Base-by-base conservation (phyloP, 2,329 filamentous ascomycete species). In the Cladorrhinum sp. region DNA sequence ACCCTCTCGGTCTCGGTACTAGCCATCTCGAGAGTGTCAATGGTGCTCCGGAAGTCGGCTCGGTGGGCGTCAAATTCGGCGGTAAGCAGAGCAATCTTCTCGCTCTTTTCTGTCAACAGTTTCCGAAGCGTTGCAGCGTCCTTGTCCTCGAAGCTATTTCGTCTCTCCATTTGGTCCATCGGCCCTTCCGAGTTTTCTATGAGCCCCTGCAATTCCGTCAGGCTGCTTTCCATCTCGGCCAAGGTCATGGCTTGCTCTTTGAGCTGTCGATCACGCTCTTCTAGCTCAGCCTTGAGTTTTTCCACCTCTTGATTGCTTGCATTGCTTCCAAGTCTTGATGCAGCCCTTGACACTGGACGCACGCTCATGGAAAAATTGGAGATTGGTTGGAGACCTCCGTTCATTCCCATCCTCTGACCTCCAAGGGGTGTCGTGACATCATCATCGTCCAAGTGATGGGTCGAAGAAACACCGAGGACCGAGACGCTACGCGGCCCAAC, bases 1-100 rank as follows among this genome's bases (percentile, higher is more conserved):
- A 99, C 93, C 24, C 93, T 85, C 75, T 97, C 90, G 0, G 95
- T 99, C 77, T 99, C 95, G 0, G 92, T 90, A 71, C 92, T 96
- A 2, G 95, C 96, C 78, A 98, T 85, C 74, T 99, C 95, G 55
- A 99, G 81, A 0, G 93, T 96, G 76, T 99, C 95, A 63, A 99
- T 95, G 18, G 95, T 99, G 74, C 91, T 96, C 66, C 95, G 83
- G 76, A 99, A 99, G 74, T 99, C 95, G 18, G 95, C 93, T 61
- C 95, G 85, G 72, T 99, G 93, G 9, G 89, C 86, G 71, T 99
- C 95, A 69, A 99, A 99, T 72, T 99, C 95, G 8, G 91, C 86
- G 0, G 93, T 98, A 67, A 99, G 83, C 80, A 93, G 88, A 24
- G 89, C 87, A 66, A 99, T 97, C 78, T 93, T 96, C 61, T 99